Evolutionary conservation across 2,329 filamentous ascomycete species (phyloP).

Genomic region (Colletotrichum phormii): DNA sequence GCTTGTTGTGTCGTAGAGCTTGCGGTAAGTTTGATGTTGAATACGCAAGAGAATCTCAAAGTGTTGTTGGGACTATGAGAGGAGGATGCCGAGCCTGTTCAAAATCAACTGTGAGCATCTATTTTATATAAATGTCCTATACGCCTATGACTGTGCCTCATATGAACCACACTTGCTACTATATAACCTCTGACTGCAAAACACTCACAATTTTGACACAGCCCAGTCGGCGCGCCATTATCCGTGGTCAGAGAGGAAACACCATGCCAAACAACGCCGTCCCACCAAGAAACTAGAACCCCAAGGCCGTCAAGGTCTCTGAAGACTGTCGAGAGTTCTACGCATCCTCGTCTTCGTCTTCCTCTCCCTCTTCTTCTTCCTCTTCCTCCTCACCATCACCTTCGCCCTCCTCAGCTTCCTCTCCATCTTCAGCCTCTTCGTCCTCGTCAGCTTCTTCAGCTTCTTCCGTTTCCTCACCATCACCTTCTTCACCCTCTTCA

Average conservation of each 20-base stretch:
- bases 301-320: not conserved
- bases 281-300: not conserved
- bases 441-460: not conserved
- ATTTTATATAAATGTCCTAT: not conserved
- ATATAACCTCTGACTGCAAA: not conserved
- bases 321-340: not conserved
- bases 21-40: too few species aligned
- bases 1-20: not conserved
- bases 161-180: not conserved
- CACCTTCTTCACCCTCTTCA: not conserved
- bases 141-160: not conserved
- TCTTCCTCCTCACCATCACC: not conserved
- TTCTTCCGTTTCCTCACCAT: not conserved
- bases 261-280: not conserved
- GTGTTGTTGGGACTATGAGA: not conserved
- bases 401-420: not conserved
- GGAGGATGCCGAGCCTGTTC: not conserved
- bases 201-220: not conserved
- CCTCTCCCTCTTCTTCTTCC: not conserved
- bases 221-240: not conserved
- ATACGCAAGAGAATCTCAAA: too few species aligned
- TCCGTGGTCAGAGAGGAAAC: too few species aligned
- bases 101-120: not conserved
- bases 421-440: not conserved
- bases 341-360: slow-evolving; percentile 5